A percentile compares a stretch with the other conserved stretches of the same genome.
phyloP scores from a whole-genome alignment of 768 basidiomycete genomes.

The Dentipellis fragilis region DNA sequence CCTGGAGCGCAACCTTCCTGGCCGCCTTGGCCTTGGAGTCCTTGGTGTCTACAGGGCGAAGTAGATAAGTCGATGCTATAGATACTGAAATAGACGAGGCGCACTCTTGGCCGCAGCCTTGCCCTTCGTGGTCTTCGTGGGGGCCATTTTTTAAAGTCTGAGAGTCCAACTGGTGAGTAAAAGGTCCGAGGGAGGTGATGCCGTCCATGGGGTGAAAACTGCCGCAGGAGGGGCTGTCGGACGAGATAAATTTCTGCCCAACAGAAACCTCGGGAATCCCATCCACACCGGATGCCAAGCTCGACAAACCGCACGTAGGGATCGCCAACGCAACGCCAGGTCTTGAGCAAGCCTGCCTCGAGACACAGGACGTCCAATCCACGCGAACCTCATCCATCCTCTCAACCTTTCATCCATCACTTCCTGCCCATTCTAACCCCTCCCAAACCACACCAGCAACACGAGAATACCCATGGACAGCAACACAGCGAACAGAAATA shows the following conservation, averaged over 20 bases:
- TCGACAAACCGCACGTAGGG: background rate
- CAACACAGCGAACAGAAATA: background rate
- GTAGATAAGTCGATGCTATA: background rate
- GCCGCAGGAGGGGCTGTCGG: background rate
- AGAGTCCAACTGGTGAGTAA: background rate
- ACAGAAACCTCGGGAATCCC: no score
- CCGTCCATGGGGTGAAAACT: background rate
- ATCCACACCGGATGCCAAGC: background rate
- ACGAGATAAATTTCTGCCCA: background rate
- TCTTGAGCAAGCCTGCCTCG: no score
- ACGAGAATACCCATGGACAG: background rate
- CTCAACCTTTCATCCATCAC: conserved; percentile 1
- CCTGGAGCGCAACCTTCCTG: conserved; percentile 93
- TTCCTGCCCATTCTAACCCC: conserved; percentile 11
- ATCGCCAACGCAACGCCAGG: no score
- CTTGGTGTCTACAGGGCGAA: conserved; percentile 5
- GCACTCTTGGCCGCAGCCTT: conserved; percentile 40
- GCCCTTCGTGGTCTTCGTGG: conserved; percentile 58
- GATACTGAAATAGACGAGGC: conserved; percentile 10
- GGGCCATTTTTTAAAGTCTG: conserved; percentile 39
- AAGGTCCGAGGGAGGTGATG: background rate
- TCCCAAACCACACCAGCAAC: background rate
- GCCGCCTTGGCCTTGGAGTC: conserved; percentile 81
- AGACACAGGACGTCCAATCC: background rate
- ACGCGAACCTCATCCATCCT: conserved; percentile 10